phyloP scores from a whole-genome alignment of 2,329 filamentous ascomycete species.

The Colletotrichum viniferum region DNA sequence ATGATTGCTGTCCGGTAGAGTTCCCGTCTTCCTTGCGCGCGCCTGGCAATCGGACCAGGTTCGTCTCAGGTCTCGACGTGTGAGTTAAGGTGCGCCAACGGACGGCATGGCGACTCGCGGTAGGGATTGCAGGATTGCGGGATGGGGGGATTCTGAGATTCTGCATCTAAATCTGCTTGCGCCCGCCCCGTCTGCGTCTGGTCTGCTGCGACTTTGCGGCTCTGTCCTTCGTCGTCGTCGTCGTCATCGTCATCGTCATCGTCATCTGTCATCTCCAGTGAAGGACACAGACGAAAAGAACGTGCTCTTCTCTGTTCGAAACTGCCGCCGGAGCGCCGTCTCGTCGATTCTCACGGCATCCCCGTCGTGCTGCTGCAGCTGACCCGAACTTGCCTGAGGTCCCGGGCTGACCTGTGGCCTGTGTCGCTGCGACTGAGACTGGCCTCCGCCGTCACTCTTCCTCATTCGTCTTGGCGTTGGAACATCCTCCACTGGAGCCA shows the following conservation, averaged over 20 bases:
- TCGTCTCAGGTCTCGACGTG: conserved; percentile 18
- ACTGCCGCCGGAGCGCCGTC: not conserved
- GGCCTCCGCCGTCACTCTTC: not conserved
- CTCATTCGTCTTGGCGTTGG: conserved; percentile 15
- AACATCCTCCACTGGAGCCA: not conserved
- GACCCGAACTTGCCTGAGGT: not conserved
- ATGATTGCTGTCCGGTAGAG: not conserved
- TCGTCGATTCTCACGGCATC: not conserved
- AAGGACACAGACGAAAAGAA: too few relatives aligned
- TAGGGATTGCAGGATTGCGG: not conserved
- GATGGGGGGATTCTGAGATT: not conserved
- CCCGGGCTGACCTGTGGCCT: conserved; percentile 9
- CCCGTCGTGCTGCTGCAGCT: conserved; percentile 11
- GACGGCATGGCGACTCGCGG: not conserved
- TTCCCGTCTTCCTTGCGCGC: not conserved
- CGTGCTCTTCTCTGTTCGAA: not conserved
- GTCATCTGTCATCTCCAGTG: not conserved
- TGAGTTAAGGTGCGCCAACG: not conserved
- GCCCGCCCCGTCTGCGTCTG: not conserved
- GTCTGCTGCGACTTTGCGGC: not conserved
- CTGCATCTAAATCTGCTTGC: not conserved
- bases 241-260: not conserved
- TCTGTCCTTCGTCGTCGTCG: not conserved
- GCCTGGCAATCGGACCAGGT: conserved; percentile 8
- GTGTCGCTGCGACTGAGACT: conserved; percentile 10